These are phyloP conservation scores for Diaporthe australafricana DNA, from an alignment of 2,329 filamentous ascomycete genomes.

Conservation along the genomic window DNA sequence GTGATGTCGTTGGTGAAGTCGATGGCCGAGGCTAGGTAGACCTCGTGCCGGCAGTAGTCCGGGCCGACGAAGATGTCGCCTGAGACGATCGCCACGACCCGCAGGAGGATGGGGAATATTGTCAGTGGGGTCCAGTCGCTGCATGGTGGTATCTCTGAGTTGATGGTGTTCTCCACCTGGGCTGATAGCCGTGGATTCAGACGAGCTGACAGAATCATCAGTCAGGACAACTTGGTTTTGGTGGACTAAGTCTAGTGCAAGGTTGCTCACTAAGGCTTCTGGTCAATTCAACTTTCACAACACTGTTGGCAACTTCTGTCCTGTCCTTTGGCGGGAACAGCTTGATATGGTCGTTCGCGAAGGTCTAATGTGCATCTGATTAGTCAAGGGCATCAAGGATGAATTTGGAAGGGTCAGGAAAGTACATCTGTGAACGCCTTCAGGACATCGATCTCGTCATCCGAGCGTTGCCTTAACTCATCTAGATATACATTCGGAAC, in stretches of 20 bases:
- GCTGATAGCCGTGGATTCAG: slow-evolving; percentile 28
- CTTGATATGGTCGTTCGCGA: slow-evolving; percentile 32
- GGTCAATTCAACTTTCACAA: slow-evolving; percentile 28
- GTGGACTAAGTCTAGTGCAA: rapidly evolving
- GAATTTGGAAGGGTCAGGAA: neutral
- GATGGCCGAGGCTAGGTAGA: slow-evolving; percentile 53
- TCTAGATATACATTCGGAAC: slow-evolving; percentile 43
- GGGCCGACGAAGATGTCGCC: slow-evolving; percentile 56
- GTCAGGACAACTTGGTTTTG: neutral
- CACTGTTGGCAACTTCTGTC: slow-evolving; percentile 29
- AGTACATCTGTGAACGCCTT: slow-evolving; percentile 38
- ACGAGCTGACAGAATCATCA: neutral
- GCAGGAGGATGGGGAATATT: slow-evolving; percentile 49
- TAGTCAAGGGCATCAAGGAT: neutral
- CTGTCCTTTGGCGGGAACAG: slow-evolving; percentile 32
- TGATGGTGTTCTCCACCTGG: slow-evolving; percentile 24
- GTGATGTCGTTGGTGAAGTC: slow-evolving; percentile 50
- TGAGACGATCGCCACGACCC: slow-evolving; percentile 53
- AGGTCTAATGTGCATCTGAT: neutral
- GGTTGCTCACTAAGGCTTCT: neutral
- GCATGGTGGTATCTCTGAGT: slow-evolving; percentile 7
- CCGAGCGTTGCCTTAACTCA: slow-evolving; percentile 44
- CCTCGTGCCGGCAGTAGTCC: slow-evolving; percentile 53
- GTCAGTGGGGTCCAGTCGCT: slow-evolving; percentile 42
- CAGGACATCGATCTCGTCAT: slow-evolving; percentile 45